Conservation (phyloP, 129 eudicot genomes). For the Tanacetum coccineum region DNA sequence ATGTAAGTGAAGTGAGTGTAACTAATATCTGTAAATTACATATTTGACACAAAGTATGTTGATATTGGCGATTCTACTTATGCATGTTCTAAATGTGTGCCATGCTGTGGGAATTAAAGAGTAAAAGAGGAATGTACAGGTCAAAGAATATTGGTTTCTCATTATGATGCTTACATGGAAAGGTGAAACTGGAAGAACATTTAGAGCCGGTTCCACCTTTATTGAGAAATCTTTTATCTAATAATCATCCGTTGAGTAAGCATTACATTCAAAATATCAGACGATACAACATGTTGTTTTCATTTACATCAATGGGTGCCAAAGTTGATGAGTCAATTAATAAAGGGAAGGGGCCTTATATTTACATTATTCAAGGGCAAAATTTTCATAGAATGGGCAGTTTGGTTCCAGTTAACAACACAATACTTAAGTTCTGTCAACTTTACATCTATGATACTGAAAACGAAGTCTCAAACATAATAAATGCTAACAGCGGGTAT, state of each 20-base stretch:
- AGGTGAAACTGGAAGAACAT: background rate
- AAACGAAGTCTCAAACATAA: background rate
- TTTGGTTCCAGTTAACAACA: background rate
- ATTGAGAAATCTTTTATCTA: too few relatives aligned
- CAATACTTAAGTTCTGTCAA: background rate
- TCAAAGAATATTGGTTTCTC: background rate
- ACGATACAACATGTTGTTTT: background rate
- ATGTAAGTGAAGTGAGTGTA: too few relatives aligned
- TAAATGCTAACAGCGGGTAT: background rate
- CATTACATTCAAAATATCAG: background rate
- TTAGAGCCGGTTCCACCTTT: background rate
- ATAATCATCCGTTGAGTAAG: background rate
- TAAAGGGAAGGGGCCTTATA: background rate
- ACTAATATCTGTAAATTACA: too few relatives aligned
- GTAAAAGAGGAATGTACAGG: background rate
- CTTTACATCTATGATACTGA: background rate
- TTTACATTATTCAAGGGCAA: background rate
- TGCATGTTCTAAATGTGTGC: background rate
- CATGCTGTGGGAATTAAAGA: background rate
- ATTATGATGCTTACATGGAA: background rate
- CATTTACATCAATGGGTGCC: background rate
- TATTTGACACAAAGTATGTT: background rate
- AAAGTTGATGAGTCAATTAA: background rate
- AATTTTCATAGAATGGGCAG: background rate
- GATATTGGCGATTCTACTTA: background rate